Evolutionary conservation across 345 rosid species (phyloP).

Genomic region (Odontarrhena argentea): DNA sequence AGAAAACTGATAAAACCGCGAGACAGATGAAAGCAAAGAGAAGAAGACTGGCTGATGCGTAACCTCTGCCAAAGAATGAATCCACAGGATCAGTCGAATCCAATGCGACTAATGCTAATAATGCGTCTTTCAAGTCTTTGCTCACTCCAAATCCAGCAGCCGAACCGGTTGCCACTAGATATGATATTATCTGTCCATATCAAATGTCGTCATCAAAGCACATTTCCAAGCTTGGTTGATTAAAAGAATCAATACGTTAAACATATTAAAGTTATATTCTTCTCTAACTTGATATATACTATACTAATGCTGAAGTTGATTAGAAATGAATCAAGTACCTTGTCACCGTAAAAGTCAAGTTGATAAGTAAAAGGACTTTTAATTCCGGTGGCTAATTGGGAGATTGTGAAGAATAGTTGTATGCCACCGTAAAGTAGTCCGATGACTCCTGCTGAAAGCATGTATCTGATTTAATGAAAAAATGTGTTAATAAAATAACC

Average conservation of each 20-base stretch:
- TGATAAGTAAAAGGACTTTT: constrained; percentile 36
- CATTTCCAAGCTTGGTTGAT: background rate
- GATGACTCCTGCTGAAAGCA: constrained; percentile 38
- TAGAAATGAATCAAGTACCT: constrained; percentile 28
- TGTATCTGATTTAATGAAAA: constrained; percentile 26
- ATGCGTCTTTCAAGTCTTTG: constrained; percentile 47
- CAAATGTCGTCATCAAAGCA: background rate
- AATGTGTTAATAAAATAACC: background rate
- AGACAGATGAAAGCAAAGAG: constrained; percentile 53
- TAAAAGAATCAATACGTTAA: background rate
- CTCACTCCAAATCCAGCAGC: constrained; percentile 64
- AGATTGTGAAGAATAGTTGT: constrained; percentile 41
- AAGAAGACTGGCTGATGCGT: constrained; percentile 54
- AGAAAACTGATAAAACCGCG: constrained; percentile 55
- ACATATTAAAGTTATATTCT: background rate
- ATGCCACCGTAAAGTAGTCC: constrained; percentile 41
- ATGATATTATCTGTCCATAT: constrained; percentile 45
- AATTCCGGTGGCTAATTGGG: constrained; percentile 35
- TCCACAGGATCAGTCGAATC: constrained; percentile 38
- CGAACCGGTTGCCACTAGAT: constrained; percentile 52
- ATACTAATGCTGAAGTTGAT: background rate
- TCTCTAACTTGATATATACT: background rate
- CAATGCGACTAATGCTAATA: background rate
- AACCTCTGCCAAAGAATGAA: constrained; percentile 50
- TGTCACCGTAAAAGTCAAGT: constrained; percentile 48